Percentiles rank a stretch among this genome's conserved stretches.
Evolutionary conservation across 2,329 filamentous ascomycete genomes (phyloP).

Genomic region (Stemphylium vesicarium): DNA sequence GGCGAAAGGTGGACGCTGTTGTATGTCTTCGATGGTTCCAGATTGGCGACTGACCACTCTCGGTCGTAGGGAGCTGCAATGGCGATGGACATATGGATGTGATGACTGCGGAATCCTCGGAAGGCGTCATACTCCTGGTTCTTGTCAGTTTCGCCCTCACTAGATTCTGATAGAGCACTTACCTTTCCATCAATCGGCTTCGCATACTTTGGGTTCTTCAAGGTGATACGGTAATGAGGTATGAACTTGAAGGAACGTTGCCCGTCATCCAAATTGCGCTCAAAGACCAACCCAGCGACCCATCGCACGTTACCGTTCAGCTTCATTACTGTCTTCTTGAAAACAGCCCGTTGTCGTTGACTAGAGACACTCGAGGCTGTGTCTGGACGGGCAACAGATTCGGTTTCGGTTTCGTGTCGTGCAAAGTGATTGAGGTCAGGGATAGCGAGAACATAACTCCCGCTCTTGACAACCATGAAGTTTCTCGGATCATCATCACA

Average conservation of each 20-base stretch:
- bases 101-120: slow-evolving; percentile 91
- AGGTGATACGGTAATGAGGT: slow-evolving; percentile 88
- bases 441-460: slow-evolving; percentile 91
- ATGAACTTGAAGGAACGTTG: slow-evolving; percentile 84
- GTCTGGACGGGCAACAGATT: slow-evolving; percentile 62
- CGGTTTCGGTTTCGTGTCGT: slow-evolving; percentile 64
- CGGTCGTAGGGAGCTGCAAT: slow-evolving; percentile 85
- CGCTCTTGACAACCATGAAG: slow-evolving; percentile 95
- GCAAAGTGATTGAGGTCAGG: slow-evolving; percentile 93
- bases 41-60: slow-evolving; percentile 80
- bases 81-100: slow-evolving; percentile 94
- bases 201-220: slow-evolving; percentile 80
- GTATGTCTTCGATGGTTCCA: slow-evolving; percentile 84
- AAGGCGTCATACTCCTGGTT: slow-evolving; percentile 83
- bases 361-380: slow-evolving; percentile 65
- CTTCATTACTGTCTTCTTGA: slow-evolving; percentile 99
- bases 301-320: slow-evolving; percentile 94
- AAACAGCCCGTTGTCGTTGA: slow-evolving; percentile 76
- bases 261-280: slow-evolving; percentile 76
- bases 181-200: slow-evolving; percentile 60
- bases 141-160: slow-evolving; percentile 23
- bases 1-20: slow-evolving; percentile 95
- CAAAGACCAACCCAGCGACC: slow-evolving; percentile 90
- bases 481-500: slow-evolving; percentile 85
- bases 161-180: not conserved